Evolutionary conservation across 169 alveolate species (phyloP).

Genomic region (Theileria parva): DNA sequence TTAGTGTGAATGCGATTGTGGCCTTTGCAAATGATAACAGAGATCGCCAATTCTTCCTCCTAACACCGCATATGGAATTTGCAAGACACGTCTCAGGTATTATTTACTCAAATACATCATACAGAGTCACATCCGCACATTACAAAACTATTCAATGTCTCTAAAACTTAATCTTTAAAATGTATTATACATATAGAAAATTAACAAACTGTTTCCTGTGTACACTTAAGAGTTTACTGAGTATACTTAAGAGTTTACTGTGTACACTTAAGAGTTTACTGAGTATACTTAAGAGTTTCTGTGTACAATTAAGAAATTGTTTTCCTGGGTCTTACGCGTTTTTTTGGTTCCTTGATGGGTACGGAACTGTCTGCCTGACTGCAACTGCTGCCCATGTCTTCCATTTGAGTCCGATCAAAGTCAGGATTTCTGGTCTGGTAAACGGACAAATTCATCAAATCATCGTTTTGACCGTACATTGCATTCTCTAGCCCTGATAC

Average conservation of each 20-base stretch:
- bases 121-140: slow-evolving; percentile 56
- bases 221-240: no score
- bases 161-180: slow-evolving; percentile 11
- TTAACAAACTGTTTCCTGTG: no score
- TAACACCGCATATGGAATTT: slow-evolving; percentile 66
- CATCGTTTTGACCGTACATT: not conserved
- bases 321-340: not conserved
- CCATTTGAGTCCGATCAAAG: not conserved
- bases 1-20: slow-evolving; percentile 59
- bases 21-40: slow-evolving; percentile 45
- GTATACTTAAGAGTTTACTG: no score
- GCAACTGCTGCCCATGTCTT: not conserved
- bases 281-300: no score
- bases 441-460: not conserved
- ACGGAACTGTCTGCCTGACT: not conserved
- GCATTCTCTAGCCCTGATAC: not conserved
- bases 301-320: not conserved
- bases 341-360: not conserved
- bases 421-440: not conserved
- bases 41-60: slow-evolving; percentile 61
- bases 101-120: not conserved
- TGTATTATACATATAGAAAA: not conserved
- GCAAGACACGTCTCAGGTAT: slow-evolving; percentile 64
- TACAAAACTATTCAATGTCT: slow-evolving; percentile 50
- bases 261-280: no score